A percentile compares a stretch with the other conserved stretches of the same genome.
These are phyloP conservation scores for Starmera pachycereana DNA, from an alignment of 805 yeast genomes.

Conservation along the genomic window DNA sequence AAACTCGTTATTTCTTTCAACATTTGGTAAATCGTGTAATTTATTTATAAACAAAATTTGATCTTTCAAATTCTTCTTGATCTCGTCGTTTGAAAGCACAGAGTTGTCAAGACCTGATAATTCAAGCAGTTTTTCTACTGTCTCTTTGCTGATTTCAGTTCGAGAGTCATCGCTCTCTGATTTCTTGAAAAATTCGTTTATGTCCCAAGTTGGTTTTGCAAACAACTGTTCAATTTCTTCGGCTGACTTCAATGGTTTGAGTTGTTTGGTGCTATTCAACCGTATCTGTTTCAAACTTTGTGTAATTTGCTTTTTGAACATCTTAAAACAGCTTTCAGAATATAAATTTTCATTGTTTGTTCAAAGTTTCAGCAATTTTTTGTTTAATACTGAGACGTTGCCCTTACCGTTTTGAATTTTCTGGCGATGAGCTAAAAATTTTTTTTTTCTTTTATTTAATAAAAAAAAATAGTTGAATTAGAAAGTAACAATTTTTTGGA, in stretches of 20 bases:
- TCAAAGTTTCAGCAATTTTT: not conserved
- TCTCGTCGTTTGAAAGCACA: constrained; percentile 10
- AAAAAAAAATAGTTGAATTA: not conserved
- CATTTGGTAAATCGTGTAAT: constrained; percentile 25
- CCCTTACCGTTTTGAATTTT: not conserved
- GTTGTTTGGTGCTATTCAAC: no score
- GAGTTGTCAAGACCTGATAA: constrained; percentile 38
- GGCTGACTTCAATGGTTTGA: constrained; percentile 1
- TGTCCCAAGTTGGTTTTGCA: constrained; percentile 13
- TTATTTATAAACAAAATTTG: constrained; percentile 43
- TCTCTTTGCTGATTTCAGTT: constrained; percentile 4
- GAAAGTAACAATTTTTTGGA: not conserved
- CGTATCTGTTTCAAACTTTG: no score
- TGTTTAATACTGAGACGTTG: not conserved
- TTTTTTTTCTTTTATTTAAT: not conserved
- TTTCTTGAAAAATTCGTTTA: constrained; percentile 13
- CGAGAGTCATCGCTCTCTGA: constrained; percentile 13
- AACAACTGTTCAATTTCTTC: constrained; percentile 8
- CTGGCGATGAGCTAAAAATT: constrained; percentile 3
- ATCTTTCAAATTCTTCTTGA: constrained; percentile 28
- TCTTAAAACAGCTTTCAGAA: no score
- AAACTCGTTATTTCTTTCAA: constrained; percentile 7
- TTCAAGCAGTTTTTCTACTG: constrained; percentile 26
- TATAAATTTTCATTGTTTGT: no score
- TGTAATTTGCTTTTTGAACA: no score